Conservation (phyloP, 2,329 filamentous ascomycete genomes). For the Chaetomiaceae sp. region DNA sequence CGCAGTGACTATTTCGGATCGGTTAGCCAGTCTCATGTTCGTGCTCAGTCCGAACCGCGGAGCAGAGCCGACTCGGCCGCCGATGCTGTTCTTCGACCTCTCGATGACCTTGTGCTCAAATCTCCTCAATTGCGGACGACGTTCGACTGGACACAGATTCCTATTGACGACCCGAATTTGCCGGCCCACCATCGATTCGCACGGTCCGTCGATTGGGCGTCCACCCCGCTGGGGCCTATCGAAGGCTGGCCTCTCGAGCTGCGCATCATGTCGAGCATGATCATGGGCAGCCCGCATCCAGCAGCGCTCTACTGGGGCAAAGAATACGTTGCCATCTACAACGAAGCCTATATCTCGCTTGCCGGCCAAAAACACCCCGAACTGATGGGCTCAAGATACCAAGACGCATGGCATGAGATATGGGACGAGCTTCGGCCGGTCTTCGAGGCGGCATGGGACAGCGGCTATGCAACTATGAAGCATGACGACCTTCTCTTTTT, state of each 20-base stretch:
- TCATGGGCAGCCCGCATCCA: conserved; percentile 73
- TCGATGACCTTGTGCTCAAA: conserved; percentile 26
- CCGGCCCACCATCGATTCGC: conserved; percentile 68
- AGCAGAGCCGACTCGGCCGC: conserved; percentile 19
- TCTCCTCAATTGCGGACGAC: conserved; percentile 39
- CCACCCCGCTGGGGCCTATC: conserved; percentile 68
- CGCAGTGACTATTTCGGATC: conserved; percentile 37
- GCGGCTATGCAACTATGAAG: conserved; percentile 77
- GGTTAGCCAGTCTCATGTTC: conserved; percentile 16
- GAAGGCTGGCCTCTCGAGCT: conserved; percentile 66
- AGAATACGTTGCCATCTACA: conserved; percentile 65
- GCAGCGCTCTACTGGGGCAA: conserved; percentile 75
- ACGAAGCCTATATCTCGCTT: conserved; percentile 63
- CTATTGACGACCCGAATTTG: conserved; percentile 51
- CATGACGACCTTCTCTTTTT: conserved; percentile 75
- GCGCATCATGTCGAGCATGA: conserved; percentile 70
- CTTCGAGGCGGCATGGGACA: conserved; percentile 59
- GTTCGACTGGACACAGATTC: conserved; percentile 77
- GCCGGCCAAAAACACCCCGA: conserved; percentile 70
- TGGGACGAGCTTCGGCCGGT: conserved; percentile 65
- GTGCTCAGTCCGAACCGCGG: conserved; percentile 24
- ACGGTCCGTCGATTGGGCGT: conserved; percentile 64
- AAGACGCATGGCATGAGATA: conserved; percentile 65
- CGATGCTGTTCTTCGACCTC: conserved; percentile 18
- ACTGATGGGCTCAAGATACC: conserved; percentile 68